These are phyloP conservation scores for Pseudogymnoascus sp. DNA, from an alignment of 2,329 filamentous ascomycete genomes.

Conservation along the genomic window DNA sequence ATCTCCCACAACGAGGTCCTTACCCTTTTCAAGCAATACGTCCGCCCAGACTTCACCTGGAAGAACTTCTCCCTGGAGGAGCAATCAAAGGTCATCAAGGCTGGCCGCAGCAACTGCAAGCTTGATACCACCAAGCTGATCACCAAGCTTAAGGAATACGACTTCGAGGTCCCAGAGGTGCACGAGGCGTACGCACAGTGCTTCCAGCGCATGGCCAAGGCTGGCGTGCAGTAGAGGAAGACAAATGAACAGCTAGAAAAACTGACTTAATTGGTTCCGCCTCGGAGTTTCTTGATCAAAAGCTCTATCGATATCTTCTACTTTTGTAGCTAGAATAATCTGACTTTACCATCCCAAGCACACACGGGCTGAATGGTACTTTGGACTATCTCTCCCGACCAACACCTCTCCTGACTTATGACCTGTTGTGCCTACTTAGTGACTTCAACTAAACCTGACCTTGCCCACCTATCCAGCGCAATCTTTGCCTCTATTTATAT, in stretches of 20 bases:
- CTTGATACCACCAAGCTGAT: conserved; percentile 54
- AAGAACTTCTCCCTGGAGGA: conserved; percentile 59
- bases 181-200: conserved; percentile 52
- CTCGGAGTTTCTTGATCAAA: neutral
- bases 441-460: neutral
- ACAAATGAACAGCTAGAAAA: conserved; percentile 1
- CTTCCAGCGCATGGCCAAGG: conserved; percentile 55
- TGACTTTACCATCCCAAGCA: neutral
- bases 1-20: conserved; percentile 66
- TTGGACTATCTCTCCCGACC: neutral
- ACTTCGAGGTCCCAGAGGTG: conserved; percentile 49
- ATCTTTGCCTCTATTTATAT: neutral
- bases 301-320: neutral
- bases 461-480: neutral
- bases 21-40: conserved; percentile 51
- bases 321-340: conserved; percentile 7
- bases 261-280: conserved; percentile 1
- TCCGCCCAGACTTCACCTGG: conserved; percentile 52
- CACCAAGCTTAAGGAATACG: conserved; percentile 50
- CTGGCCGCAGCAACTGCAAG: conserved; percentile 57
- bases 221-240: conserved; percentile 38
- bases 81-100: conserved; percentile 59
- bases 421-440: neutral
- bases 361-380: neutral
- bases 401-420: neutral